phyloP scores from a whole-genome alignment of 176 grass and related monocot species.

The Lolium perenne region DNA sequence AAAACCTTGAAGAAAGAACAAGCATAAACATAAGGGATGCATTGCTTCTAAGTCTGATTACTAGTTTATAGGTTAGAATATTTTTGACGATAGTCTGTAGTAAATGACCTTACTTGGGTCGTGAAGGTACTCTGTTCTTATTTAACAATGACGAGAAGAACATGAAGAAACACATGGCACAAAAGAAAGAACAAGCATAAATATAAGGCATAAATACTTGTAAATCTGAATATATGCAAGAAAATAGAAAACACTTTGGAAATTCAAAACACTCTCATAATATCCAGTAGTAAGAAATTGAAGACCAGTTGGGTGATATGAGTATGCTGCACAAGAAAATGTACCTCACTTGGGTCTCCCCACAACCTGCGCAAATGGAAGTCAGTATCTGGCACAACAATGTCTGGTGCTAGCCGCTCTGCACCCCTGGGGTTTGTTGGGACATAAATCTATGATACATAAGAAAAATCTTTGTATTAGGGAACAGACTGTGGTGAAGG shows the following conservation, averaged over 20 bases:
- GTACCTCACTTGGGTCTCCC: slow-evolving; percentile 76
- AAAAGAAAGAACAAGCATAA: background rate
- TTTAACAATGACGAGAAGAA: background rate
- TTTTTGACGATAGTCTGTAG: background rate
- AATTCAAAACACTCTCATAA: background rate
- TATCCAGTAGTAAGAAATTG: background rate
- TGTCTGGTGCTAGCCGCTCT: slow-evolving; percentile 63
- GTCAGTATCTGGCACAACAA: slow-evolving; percentile 67
- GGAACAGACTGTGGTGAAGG: slow-evolving; percentile 30
- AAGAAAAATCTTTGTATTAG: slow-evolving; percentile 21
- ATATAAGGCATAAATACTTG: background rate
- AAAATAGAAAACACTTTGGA: background rate
- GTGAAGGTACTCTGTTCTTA: background rate
- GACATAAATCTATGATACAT: slow-evolving; percentile 54
- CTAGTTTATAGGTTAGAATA: background rate
- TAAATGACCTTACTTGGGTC: background rate
- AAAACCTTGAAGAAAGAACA: slow-evolving; percentile 34
- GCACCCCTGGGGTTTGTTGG: slow-evolving; percentile 74
- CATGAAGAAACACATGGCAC: background rate
- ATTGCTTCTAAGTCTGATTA: background rate
- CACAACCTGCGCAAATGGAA: slow-evolving; percentile 77
- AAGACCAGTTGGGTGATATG: background rate
- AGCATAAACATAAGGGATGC: background rate
- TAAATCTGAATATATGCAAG: background rate
- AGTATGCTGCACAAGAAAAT: slow-evolving; percentile 13